These are phyloP conservation scores for Serendipita indica DNA, from an alignment of 768 basidiomycete genomes.

Conservation along the genomic window DNA sequence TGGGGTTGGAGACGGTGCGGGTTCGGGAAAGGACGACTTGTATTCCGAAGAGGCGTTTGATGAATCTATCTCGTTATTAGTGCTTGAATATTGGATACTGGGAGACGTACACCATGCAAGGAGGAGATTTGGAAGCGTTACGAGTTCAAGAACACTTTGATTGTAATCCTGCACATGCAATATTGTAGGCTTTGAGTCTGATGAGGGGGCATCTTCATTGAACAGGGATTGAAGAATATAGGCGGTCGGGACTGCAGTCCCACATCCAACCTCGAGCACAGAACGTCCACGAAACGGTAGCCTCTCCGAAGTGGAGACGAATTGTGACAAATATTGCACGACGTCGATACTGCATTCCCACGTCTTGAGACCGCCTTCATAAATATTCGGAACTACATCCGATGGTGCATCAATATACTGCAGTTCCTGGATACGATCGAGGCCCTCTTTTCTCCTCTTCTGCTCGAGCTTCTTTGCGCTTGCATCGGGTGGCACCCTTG, in stretches of 20 bases:
- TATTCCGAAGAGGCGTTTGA: not conserved
- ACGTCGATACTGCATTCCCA: conserved; percentile 95
- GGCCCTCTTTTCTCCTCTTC: not conserved
- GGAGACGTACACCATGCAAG: conserved; percentile 53
- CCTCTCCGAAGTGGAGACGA: conserved; percentile 17
- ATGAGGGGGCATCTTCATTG: conserved; percentile 14
- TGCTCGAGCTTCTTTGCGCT: conserved; percentile 10
- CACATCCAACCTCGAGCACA: conserved; percentile 85
- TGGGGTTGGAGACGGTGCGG: conserved; percentile 2
- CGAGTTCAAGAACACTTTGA: conserved; percentile 56
- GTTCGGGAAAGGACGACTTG: not conserved
- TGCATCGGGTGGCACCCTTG: conserved; percentile 10
- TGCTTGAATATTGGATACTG: not conserved
- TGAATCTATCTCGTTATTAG: not conserved
- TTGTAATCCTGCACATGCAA: conserved; percentile 92
- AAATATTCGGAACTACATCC: conserved; percentile 80
- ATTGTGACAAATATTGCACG: conserved; percentile 44
- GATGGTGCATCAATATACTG: conserved; percentile 68
- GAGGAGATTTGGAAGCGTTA: conserved; percentile 60
- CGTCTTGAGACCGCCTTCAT: conserved; percentile 93
- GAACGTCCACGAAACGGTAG: conserved; percentile 33
- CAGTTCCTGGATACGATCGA: conserved; percentile 22
- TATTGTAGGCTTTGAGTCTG: conserved; percentile 28
- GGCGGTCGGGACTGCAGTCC: conserved; percentile 73
- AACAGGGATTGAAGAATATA: conserved; percentile 55